These are phyloP conservation scores for Aspergillus brunneoviolaceus DNA, from an alignment of 2,329 filamentous ascomycete species.

Conservation along the genomic window DNA sequence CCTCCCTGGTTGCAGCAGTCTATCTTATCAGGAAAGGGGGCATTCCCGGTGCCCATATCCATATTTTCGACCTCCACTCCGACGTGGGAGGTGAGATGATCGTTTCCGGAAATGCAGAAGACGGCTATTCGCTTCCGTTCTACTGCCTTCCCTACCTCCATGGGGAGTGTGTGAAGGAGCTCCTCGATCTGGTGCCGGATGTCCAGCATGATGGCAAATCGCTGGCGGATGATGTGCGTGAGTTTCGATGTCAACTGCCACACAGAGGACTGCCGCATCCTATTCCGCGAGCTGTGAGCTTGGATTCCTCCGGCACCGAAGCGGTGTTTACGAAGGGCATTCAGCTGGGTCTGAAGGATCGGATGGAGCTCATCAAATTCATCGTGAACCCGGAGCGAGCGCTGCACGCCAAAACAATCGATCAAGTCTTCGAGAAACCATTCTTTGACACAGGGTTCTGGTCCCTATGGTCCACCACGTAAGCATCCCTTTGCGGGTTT, in stretches of 20 bases:
- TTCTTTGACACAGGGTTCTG: conserved; percentile 27
- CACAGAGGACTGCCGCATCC: background rate
- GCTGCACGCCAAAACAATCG: conserved; percentile 29
- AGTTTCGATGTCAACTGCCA: conserved; percentile 13
- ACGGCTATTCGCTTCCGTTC: conserved; percentile 35
- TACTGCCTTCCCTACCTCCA: conserved; percentile 36
- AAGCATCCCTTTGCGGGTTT: background rate
- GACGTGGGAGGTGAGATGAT: conserved; percentile 33
- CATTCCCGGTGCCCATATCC: conserved; percentile 33
- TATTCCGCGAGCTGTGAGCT: conserved; percentile 2
- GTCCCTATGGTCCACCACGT: conserved; percentile 27
- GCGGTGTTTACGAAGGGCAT: conserved; percentile 8
- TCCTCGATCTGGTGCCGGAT: conserved; percentile 32
- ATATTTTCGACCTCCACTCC: conserved; percentile 35
- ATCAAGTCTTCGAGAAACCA: conserved; percentile 23
- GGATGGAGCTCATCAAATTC: conserved; percentile 17
- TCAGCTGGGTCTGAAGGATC: conserved; percentile 16
- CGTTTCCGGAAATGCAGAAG: conserved; percentile 26
- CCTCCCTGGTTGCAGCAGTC: conserved; percentile 37
- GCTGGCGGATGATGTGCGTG: conserved; percentile 1
- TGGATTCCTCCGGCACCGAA: background rate
- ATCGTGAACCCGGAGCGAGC: conserved; percentile 21
- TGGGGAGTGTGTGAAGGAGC: conserved; percentile 33
- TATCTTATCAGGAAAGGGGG: conserved; percentile 36
- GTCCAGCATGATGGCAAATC: background rate